Base-by-base conservation (phyloP, 164 flowering plant species). In the Annona cherimola region DNA sequence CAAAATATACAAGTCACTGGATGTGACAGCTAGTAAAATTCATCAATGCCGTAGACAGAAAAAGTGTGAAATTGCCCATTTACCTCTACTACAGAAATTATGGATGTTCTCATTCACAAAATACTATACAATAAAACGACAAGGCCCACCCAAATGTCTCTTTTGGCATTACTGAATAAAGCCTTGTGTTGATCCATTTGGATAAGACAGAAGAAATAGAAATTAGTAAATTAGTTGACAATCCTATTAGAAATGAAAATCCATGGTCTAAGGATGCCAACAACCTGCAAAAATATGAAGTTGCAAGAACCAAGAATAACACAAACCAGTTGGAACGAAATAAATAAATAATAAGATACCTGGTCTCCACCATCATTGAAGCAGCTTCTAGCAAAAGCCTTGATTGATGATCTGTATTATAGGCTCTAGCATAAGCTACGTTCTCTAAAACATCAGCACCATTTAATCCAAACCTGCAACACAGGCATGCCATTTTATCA, bases 371-470 rank as follows among this genome's bases (percentile, higher is more conserved):
- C 99, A 95, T 95, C 98, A 95, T 95, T 45, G 98, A 95, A 57
- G 97, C 97, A 68, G 98, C 99, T 86, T 92, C 98, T 74, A 95
- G 88, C 82, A 95, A 83, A 83, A 92, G 98, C 83, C 99, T 83
- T 19, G 99, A 90, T 78, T 94, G 99, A 76, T 94, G 99, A 80
- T 94, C 97, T 35, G 99, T 94, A 80, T 94, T 94, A 82, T 94
- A 94, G 16, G 99, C 99, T 84, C 99, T 88, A 26, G 99, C 99
- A 84, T 94, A 94, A 44, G 98, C 98, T 79, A 92, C 99, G 80
- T 94, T 94, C 81, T 94, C 99, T 82, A 92, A 84, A 43, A 94
- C 99, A 86, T 94, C 98, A 73, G 89, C 82, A 57, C 98, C 99
- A 83, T 92, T 94, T 66, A 94, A 69, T 73, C 99, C 99, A 77